Conservation (phyloP, 495 filamentous ascomycete species). For the Neurospora tetraspora region DNA sequence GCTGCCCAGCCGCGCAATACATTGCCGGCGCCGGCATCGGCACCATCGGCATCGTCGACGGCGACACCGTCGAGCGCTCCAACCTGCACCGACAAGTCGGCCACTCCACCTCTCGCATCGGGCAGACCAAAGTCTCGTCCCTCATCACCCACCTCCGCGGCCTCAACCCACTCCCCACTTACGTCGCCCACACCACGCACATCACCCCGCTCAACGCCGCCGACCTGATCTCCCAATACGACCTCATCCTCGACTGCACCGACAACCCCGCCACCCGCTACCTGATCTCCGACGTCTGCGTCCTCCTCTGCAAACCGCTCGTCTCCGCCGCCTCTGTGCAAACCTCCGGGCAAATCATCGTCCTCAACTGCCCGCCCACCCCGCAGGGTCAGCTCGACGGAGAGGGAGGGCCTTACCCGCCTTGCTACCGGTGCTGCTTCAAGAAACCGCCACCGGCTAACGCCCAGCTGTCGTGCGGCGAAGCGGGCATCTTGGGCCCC, state of each 20-base stretch:
- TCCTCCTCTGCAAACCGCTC: conserved; percentile 67
- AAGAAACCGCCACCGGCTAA: conserved; percentile 74
- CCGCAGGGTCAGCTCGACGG: conserved; percentile 24
- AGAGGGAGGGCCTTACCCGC: conserved; percentile 36
- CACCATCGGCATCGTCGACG: conserved; percentile 75
- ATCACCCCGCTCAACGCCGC: conserved; percentile 56
- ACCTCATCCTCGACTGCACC: conserved; percentile 87
- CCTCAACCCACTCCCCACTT: conserved; percentile 59
- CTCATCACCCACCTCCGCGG: conserved; percentile 55
- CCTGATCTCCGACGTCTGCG: conserved; percentile 81
- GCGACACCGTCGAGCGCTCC: conserved; percentile 75
- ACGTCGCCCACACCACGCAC: conserved; percentile 48
- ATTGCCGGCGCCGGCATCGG: conserved; percentile 81
- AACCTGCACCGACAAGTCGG: conserved; percentile 92
- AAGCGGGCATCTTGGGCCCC: conserved; percentile 84
- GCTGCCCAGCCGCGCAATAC: conserved; percentile 85
- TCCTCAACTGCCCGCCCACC: conserved; percentile 58
- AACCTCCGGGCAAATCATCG: conserved; percentile 82
- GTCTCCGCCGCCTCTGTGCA: conserved; percentile 81
- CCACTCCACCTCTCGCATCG: conserved; percentile 59
- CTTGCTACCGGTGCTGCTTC: conserved; percentile 93
- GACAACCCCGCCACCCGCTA: conserved; percentile 89
- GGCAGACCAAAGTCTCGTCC: conserved; percentile 73
- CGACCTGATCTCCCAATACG: conserved; percentile 55
- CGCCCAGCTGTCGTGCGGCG: conserved; percentile 71